Evolutionary conservation across 805 yeast species (phyloP), one percentile per base, ranked within the genome.

Genomic region (Pichia kluyveri): DNA sequence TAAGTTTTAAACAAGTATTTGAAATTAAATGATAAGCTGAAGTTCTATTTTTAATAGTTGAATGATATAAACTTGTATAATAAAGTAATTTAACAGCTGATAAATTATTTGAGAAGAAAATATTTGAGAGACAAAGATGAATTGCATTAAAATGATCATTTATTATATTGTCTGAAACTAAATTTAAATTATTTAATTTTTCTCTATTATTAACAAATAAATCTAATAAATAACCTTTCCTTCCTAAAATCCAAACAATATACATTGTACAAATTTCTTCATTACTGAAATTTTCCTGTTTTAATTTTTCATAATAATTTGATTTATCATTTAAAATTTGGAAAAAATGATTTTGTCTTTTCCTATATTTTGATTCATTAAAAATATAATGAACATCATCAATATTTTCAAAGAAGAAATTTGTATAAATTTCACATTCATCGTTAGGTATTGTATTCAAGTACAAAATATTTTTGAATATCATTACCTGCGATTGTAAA

Each of bases 21-120:
- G 69, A 69, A 28, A 67, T 48, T 31, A 70, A 46, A 44, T 65
- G 62, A 70, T 71, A 70, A 2, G 69, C 62, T 8, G 67, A 59
- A 46, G 68, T 72, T 44, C 70, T 60, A 38, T 66, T 66, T 51
- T 60, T 65, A 34, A 56, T 56, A 2, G 68, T 57, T 47, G 66
- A 67, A 44, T 69, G 51, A 49, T 67, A 65, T 8, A 67, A 53
- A 1, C 71, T 62, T 40, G 68, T 58, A 17, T 69, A 54, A 45
- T 61, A 62, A 9, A 69, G 50, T 38, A 67, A 60, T 43, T 68
- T 62, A 12, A 71, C 63, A 1, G 72, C 65, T 36, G 58, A 56
- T 14, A 69, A 44, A 8, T 63, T 53, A 1, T 70, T 66, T 3
- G 66, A 58, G 23, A 69, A 51, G 18, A 67, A 45, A 39, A 65